Percentiles rank a stretch among this genome's conserved stretches.
phyloP scores from a whole-genome alignment of 2,329 filamentous ascomycete species.

The Hypomyces rosellus region DNA sequence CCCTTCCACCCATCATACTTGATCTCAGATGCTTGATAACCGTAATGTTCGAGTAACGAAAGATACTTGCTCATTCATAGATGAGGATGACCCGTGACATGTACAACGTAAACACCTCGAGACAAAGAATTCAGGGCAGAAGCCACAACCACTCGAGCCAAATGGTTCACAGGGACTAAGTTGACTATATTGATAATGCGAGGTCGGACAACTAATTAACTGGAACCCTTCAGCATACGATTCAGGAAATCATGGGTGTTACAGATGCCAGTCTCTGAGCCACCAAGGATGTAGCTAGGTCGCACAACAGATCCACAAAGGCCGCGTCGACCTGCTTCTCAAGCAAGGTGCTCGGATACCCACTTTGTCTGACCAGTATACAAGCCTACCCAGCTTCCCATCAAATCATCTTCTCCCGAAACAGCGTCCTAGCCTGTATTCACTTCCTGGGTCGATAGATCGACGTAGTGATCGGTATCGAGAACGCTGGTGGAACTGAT shows the following conservation, averaged over 20 bases:
- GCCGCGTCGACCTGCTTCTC: constrained; percentile 72
- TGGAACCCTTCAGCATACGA: constrained; percentile 77
- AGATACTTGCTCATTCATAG: constrained; percentile 74
- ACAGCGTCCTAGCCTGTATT: constrained; percentile 57
- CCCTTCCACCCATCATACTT: constrained; percentile 49
- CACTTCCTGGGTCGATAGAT: constrained; percentile 52
- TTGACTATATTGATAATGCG: constrained; percentile 89
- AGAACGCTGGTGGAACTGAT: constrained; percentile 73
- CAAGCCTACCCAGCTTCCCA: constrained; percentile 68
- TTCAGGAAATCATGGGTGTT: constrained; percentile 89
- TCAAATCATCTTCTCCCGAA: constrained; percentile 69
- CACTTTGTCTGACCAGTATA: constrained; percentile 87
- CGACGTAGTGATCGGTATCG: constrained; percentile 74
- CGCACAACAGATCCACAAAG: constrained; percentile 70
- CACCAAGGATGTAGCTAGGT: constrained; percentile 79
- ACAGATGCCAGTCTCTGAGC: constrained; percentile 61
- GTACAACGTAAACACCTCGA: constrained; percentile 52
- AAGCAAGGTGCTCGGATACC: constrained; percentile 62
- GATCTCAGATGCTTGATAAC: constrained; percentile 66
- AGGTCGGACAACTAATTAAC: constrained; percentile 69
- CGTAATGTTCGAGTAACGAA: constrained; percentile 61
- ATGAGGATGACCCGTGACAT: constrained; percentile 74
- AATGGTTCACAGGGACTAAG: constrained; percentile 78
- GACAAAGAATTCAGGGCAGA: constrained; percentile 56
- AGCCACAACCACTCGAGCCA: constrained; percentile 75